Percentiles rank a stretch among this genome's conserved stretches.
Evolutionary conservation across 2,329 filamentous ascomycete genomes (phyloP).

Genomic region (Colletotrichum echinochloae): DNA sequence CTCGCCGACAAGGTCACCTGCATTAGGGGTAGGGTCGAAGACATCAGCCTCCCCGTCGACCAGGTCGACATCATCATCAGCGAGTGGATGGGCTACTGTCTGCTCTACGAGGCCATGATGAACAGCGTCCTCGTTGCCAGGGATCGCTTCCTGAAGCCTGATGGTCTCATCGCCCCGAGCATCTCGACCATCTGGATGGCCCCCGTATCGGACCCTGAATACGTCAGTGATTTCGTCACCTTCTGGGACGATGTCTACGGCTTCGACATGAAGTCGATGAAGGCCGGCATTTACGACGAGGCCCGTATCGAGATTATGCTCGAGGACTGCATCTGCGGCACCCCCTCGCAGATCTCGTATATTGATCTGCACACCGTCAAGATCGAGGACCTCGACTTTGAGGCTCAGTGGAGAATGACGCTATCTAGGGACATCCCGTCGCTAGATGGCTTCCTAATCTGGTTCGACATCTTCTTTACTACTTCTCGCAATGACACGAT

Average conservation of each 20-base stretch:
- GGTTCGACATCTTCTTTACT: constrained; percentile 95
- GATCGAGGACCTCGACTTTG: constrained; percentile 80
- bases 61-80: constrained; percentile 95
- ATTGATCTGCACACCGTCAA: constrained; percentile 82
- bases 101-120: constrained; percentile 96
- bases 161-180: constrained; percentile 87
- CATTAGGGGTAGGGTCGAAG: constrained; percentile 87
- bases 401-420: constrained; percentile 72
- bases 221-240: constrained; percentile 79
- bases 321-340: constrained; percentile 68
- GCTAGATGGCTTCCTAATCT: constrained; percentile 89
- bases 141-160: constrained; percentile 84
- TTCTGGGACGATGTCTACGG: constrained; percentile 96
- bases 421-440: constrained; percentile 72
- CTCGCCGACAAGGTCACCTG: constrained; percentile 81
- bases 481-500: constrained; percentile 66
- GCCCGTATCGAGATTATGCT: constrained; percentile 82
- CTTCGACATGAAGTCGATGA: constrained; percentile 94
- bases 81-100: constrained; percentile 97
- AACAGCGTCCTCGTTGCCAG: constrained; percentile 90
- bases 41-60: constrained; percentile 80
- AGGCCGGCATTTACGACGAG: constrained; percentile 83
- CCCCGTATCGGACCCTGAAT: constrained; percentile 82
- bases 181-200: constrained; percentile 87
- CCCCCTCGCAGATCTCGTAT: constrained; percentile 75